Percentiles rank a stretch among this genome's conserved stretches.
Evolutionary conservation across 371 early-diverging fungal species (phyloP).

Genomic region (Apophysomyces elegans): DNA sequence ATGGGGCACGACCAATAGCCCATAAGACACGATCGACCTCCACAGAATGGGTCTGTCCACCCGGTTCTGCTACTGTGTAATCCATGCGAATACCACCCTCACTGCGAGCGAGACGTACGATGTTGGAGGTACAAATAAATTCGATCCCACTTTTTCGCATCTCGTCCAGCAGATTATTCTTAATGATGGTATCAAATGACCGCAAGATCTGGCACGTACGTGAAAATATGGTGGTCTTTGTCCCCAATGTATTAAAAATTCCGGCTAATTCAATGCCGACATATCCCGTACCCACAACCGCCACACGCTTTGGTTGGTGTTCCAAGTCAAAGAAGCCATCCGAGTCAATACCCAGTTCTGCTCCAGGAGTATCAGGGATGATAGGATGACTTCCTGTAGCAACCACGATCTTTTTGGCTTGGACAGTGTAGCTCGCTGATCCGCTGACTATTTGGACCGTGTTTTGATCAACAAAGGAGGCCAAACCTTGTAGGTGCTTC

Average conservation of each 20-base stretch:
- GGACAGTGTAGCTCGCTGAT: conserved; percentile 36
- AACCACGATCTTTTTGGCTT: conserved; percentile 82
- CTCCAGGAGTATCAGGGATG: conserved; percentile 79
- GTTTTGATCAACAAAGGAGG: conserved; percentile 73
- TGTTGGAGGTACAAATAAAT: conserved; percentile 69
- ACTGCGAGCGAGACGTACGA: conserved; percentile 42
- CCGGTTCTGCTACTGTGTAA: conserved; percentile 41
- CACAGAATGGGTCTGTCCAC: conserved; percentile 27
- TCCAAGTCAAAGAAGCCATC: conserved; percentile 96
- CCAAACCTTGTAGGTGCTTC: conserved; percentile 81
- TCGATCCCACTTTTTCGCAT: conserved; percentile 72
- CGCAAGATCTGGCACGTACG: conserved; percentile 85
- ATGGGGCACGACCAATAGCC: conserved; percentile 90
- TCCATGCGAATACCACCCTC: conserved; percentile 41
- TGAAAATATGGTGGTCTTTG: conserved; percentile 82
- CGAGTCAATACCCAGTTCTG: conserved; percentile 83
- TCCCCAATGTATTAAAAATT: conserved; percentile 85
- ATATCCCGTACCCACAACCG: conserved; percentile 85
- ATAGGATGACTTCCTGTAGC: conserved; percentile 81
- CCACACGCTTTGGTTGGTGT: conserved; percentile 87
- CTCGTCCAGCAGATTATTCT: conserved; percentile 76
- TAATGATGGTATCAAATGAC: conserved; percentile 86
- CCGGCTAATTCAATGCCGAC: conserved; percentile 97
- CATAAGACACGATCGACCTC: conserved; percentile 78
- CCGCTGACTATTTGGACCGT: conserved; percentile 63